Evolutionary conservation across 2,329 filamentous ascomycete species (phyloP).

Genomic region (Leptographium flavum): DNA sequence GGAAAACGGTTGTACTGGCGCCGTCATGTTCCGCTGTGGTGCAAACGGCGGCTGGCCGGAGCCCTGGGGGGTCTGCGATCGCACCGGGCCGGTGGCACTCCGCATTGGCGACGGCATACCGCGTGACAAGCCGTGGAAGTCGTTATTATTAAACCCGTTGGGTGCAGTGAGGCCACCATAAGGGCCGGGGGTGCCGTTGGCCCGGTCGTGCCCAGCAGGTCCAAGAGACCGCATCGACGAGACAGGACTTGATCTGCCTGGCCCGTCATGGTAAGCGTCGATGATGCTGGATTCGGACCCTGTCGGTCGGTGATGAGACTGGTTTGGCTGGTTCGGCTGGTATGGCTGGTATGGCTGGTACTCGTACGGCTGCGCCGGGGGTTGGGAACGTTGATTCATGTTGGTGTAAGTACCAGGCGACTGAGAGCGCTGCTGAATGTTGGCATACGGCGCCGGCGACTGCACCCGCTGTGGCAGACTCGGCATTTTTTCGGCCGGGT

Average conservation of each 20-base stretch:
- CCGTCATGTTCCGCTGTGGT: constrained; percentile 21
- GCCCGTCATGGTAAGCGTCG: constrained; percentile 3
- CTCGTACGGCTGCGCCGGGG: not conserved
- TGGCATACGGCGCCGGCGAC: not conserved
- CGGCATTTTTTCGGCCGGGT: constrained; percentile 13
- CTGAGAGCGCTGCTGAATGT: not conserved
- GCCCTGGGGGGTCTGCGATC: not conserved
- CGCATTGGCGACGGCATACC: constrained; percentile 11
- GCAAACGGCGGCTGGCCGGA: not conserved
- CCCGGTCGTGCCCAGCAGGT: not conserved
- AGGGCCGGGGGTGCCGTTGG: not conserved
- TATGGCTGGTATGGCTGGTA: not conserved
- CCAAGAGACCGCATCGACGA: constrained; percentile 15
- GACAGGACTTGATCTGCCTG: constrained; percentile 16
- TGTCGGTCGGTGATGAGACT: not conserved
- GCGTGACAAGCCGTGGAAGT: not conserved
- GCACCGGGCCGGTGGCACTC: constrained; percentile 18
- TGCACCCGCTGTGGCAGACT: constrained; percentile 13
- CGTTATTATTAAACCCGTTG: not conserved
- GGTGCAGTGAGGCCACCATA: not conserved
- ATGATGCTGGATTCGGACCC: constrained; percentile 3
- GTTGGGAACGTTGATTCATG: no score
- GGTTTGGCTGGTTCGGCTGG: not conserved
- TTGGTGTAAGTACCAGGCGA: not conserved
- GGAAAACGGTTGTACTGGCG: constrained; percentile 13